Evolutionary conservation across 768 basidiomycete species (phyloP), one percentile per base, ranked within the genome.

Genomic region (Crassisporium funariophilum): DNA sequence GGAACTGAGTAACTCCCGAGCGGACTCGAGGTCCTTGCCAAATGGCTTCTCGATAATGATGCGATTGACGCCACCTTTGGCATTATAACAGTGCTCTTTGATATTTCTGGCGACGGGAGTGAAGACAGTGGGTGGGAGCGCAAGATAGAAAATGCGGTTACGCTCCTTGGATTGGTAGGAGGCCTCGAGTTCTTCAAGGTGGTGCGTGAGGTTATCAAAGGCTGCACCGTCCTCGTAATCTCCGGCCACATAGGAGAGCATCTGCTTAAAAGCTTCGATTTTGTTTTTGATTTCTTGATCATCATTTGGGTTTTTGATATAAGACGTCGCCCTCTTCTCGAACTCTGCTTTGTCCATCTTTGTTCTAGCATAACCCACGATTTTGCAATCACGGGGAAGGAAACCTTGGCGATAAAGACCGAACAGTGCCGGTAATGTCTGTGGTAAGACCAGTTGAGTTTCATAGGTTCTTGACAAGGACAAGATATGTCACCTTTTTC

Each of bases 21-120:
- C 90, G 7, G 89, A 91, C 0, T 90, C 82, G 51, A 90, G 79
- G 59, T 99, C 95, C 66, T 93, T 97, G 25, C 95, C 95, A 63
- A 99, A 99, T 1, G 95, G 95, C 70, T 99, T 99, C 73, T 99
- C 95, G 56, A 99, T 86, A 62, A 99, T 92, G 67, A 99, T 84
- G 44, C 95, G 84, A 70, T 92, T 95, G 64, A 84, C 66, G 16
- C 92, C 94, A 23, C 72, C 76, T 23, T 70, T 75, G 19, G 78
- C 54, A 35, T 76, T 63, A 66, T 98, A 95, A 68, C 86, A 90
- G 62, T 86, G 78, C 57, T 85, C 82, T 67, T 85, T 94, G 56
- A 95, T 68, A 57, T 91, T 84, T 64, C 80, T 78, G 22, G 91
- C 84, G 43, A 98, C 95, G 21, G 88, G 81, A 54, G 91, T 82